Conservation (phyloP, 192 early-diverging fungal genomes). For the Coemansia sp. region DNA sequence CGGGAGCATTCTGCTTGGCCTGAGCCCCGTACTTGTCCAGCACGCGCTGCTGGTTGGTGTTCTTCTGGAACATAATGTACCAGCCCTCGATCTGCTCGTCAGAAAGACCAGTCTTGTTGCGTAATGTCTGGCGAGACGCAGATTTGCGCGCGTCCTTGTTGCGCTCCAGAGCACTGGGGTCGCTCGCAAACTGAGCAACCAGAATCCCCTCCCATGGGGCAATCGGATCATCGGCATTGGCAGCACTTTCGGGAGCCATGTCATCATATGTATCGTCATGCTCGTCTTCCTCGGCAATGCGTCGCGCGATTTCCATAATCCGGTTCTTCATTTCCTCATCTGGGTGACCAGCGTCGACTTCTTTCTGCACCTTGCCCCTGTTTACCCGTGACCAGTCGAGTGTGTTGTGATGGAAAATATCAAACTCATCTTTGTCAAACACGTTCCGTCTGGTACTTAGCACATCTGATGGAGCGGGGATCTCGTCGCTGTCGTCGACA, state of each 20-base stretch:
- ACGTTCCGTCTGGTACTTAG: slow-evolving; percentile 71
- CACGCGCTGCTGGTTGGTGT: slow-evolving; percentile 65
- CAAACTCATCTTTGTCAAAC: slow-evolving; percentile 94
- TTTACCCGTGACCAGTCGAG: slow-evolving; percentile 66
- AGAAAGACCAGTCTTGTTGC: slow-evolving; percentile 67
- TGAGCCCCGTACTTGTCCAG: slow-evolving; percentile 61
- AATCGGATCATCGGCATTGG: slow-evolving; percentile 66
- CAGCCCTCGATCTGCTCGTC: slow-evolving; percentile 95
- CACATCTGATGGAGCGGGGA: slow-evolving; percentile 14
- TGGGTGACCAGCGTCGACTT: background rate
- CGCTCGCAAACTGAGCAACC: slow-evolving; percentile 56
- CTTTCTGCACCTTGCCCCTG: slow-evolving; percentile 61
- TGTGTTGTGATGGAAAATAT: slow-evolving; percentile 69
- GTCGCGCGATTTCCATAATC: slow-evolving; percentile 45
- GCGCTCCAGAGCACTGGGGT: slow-evolving; percentile 68
- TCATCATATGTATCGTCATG: slow-evolving; percentile 93
- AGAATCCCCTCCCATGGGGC: slow-evolving; percentile 62
- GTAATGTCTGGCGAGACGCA: slow-evolving; percentile 57
- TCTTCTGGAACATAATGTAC: slow-evolving; percentile 81
- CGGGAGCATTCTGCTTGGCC: slow-evolving; percentile 47
- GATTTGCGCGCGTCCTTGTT: slow-evolving; percentile 59
- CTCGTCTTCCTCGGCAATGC: slow-evolving; percentile 75
- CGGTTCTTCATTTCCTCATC: slow-evolving; percentile 31
- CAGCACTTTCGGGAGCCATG: slow-evolving; percentile 58
- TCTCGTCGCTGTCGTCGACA: background rate